These are phyloP conservation scores for Mortierella sp. DNA, from an alignment of 371 early-diverging fungal genomes.

Conservation along the genomic window DNA sequence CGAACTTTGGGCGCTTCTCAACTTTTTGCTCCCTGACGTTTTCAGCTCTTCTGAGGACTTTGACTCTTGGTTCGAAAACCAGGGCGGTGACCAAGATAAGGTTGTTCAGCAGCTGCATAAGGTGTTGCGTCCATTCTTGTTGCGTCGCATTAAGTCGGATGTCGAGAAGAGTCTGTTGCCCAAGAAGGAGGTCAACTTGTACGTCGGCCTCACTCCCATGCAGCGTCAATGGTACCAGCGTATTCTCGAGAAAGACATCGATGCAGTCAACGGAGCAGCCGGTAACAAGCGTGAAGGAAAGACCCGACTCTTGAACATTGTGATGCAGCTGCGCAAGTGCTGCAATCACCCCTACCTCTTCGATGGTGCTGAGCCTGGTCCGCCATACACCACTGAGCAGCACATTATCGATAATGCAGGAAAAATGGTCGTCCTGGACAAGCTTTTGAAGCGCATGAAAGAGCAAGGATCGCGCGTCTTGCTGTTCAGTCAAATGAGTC, in stretches of 20 bases:
- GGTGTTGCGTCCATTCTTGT: constrained; percentile 94
- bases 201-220: constrained; percentile 96
- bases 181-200: constrained; percentile 97
- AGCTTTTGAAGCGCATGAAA: constrained; percentile 87
- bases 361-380: constrained; percentile 97
- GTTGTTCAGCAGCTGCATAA: constrained; percentile 95
- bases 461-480: constrained; percentile 97
- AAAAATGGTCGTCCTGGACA: constrained; percentile 96
- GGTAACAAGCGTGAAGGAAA: constrained; percentile 74
- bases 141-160: constrained; percentile 98
- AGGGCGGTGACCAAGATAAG: constrained; percentile 85
- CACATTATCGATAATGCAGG: constrained; percentile 96
- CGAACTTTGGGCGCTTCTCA: constrained; percentile 99
- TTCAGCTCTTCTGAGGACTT: constrained; percentile 95
- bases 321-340: constrained; percentile 99
- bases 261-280: constrained; percentile 90
- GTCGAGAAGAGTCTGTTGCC: constrained; percentile 98
- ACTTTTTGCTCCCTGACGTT: constrained; percentile 97
- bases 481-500: constrained; percentile 99
- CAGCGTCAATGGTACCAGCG: constrained; percentile 98
- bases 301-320: constrained; percentile 96
- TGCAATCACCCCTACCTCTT: constrained; percentile 99
- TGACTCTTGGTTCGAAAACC: constrained; percentile 90
- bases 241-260: constrained; percentile 98
- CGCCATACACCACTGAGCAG: constrained; percentile 98